Base-by-base conservation (phyloP, 208 protist species). In the Trypanosoma platydactyli region DNA sequence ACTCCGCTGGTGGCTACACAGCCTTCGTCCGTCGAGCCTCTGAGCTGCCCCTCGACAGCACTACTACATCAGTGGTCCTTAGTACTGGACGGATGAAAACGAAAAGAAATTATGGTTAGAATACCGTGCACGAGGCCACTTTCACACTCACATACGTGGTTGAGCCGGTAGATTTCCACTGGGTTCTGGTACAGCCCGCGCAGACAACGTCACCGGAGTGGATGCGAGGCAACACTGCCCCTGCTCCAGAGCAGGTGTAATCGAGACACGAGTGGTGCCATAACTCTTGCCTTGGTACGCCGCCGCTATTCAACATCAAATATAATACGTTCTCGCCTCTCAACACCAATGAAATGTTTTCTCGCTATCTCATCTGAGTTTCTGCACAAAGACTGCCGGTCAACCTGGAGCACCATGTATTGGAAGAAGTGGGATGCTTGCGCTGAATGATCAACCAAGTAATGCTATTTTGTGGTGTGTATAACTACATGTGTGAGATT, bases 11-110 rank as follows among this genome's bases (percentile, higher is more conserved):
- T 91, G 73, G 29, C 50, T 89, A 27, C 90, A 96, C 72, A 88
- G 94, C 70, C 89, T 96, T 64, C 90, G 90, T 57, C 92, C 94
- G 88, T 96, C 94, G 61, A 88, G 90, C 24, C 80, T 96, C 46
- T 83, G 75, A 56, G 88, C 82, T n/a, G 80, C 84, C 9, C 9
- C 94, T 7, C 51, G 68, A 42, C 77, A 76, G 60, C 88, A 94
- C 72, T 82, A 86, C 65, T 96, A 96, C 80, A 86, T 94, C 71
- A 86, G 87, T 27, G 90, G 94, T 68, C 27, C 79, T 1, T 96
- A 88, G 88, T 80, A 88, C 22, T 72, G 86, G 33, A 92, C 91
- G 79, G 90, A 94, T 69, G 90, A 96, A 73, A 92, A 92, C 73
- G 90, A 88, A 58, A 96, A 94, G 73, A 96, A 96, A 73, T 96